Percentiles rank a stretch among this genome's conserved stretches.
phyloP scores from a whole-genome alignment of 2,329 filamentous ascomycete species.

The Aureobasidium sp. region DNA sequence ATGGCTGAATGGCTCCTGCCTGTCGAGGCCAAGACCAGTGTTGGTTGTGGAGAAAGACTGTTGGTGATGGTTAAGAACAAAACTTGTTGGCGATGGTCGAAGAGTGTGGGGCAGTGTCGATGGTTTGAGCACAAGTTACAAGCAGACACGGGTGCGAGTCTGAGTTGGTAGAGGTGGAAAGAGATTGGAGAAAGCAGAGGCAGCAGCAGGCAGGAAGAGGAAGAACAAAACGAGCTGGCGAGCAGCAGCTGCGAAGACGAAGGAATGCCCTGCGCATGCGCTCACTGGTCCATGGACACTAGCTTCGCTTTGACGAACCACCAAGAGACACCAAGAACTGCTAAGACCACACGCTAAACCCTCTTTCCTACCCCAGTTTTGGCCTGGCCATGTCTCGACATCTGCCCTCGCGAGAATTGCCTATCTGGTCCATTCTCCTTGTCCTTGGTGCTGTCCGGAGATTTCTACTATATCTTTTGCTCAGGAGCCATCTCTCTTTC shows the following conservation, averaged over 20 bases:
- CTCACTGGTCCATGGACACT: not conserved
- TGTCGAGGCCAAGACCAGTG: not conserved
- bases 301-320: conserved; percentile 2
- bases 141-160: not conserved
- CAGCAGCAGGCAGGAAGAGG: not conserved
- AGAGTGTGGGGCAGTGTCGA: not conserved
- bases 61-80: not conserved
- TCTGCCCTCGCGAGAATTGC: not conserved
- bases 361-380: not conserved
- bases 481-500: no score
- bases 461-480: not conserved
- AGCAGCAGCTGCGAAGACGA: not conserved
- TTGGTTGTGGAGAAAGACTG: not conserved
- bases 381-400: not conserved
- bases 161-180: not conserved
- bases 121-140: not conserved
- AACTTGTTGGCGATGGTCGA: not conserved
- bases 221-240: not conserved
- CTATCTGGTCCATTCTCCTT: not conserved
- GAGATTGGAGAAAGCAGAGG: not conserved
- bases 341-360: not conserved
- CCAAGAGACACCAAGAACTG: conserved; percentile 3
- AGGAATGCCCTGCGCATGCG: conserved; percentile 7
- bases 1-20: conserved; percentile 40
- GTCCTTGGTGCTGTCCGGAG: not conserved